These are phyloP conservation scores for Coniosporium tulheliwenetii DNA, from an alignment of 2,329 filamentous ascomycete species.

Conservation along the genomic window DNA sequence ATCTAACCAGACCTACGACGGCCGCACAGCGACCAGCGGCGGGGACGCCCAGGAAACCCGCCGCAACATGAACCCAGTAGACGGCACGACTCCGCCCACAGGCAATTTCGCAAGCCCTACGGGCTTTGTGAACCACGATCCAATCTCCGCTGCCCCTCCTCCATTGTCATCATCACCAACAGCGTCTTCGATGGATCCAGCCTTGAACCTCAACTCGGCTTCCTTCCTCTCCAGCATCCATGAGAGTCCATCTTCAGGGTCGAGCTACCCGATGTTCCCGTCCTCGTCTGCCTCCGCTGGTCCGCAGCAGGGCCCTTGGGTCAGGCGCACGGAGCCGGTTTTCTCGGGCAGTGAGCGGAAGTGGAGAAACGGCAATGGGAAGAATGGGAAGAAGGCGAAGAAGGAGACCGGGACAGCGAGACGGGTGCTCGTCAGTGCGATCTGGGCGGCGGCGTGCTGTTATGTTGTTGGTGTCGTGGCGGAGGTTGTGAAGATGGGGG, in stretches of 20 bases:
- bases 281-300: not conserved
- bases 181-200: too few species aligned
- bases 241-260: too few species aligned
- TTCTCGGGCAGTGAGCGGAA: not conserved
- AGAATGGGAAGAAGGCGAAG: constrained; percentile 5
- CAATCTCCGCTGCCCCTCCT: constrained; percentile 7
- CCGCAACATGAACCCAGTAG: constrained; percentile 39
- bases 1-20: constrained; percentile 1
- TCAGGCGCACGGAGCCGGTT: not conserved
- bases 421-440: not conserved
- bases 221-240: not conserved
- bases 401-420: not conserved
- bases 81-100: constrained; percentile 28
- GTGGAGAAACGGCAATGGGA: constrained; percentile 6
- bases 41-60: constrained; percentile 1
- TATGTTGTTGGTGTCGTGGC: not conserved
- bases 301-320: not conserved
- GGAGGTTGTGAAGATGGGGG: not conserved
- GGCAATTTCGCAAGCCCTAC: constrained; percentile 49
- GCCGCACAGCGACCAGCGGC: constrained; percentile 1
- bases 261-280: not conserved
- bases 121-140: constrained; percentile 48
- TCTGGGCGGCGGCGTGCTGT: not conserved
- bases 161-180: not conserved
- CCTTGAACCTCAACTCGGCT: not conserved